Percentiles rank a stretch among this genome's conserved stretches.
Conservation (phyloP, 139 green algal genomes). For the Tetraselmis chui region DNA sequence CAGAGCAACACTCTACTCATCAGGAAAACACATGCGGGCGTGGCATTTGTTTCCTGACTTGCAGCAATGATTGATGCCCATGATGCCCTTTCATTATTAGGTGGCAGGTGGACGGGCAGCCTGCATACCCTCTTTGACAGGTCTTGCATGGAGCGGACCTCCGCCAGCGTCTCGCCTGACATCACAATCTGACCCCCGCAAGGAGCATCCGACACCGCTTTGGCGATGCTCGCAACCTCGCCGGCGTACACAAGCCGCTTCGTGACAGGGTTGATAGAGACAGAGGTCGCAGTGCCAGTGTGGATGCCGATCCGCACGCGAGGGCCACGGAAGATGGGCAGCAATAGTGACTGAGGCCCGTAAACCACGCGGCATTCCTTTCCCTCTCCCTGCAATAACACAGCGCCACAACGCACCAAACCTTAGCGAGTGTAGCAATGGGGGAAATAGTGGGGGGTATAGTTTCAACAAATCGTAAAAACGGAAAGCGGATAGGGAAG, state of each 20-base stretch:
- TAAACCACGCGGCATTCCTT: background rate
- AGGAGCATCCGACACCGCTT: background rate
- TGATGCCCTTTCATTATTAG: too few relatives aligned
- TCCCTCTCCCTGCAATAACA: background rate
- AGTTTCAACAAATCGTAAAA: too few relatives aligned
- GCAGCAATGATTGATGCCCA: too few relatives aligned
- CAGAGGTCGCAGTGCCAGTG: background rate
- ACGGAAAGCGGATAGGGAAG: too few relatives aligned
- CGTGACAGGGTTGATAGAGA: background rate
- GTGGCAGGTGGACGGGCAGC: too few relatives aligned
- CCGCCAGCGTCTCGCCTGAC: background rate
- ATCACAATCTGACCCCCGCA: constrained; percentile 4
- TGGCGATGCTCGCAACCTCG: background rate
- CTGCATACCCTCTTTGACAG: background rate
- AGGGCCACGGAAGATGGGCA: constrained; percentile 1
- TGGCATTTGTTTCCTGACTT: background rate
- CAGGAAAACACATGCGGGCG: background rate
- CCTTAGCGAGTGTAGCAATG: too few relatives aligned
- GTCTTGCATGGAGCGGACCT: background rate
- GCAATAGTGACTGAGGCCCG: background rate
- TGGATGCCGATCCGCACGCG: constrained; percentile 5
- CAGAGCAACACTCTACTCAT: too few relatives aligned
- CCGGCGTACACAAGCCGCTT: background rate
- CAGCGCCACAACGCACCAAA: too few relatives aligned
- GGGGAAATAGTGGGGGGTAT: too few relatives aligned